These are phyloP conservation scores for Pleurotus pulmonarius DNA, from an alignment of 768 basidiomycete species.

Conservation along the genomic window DNA sequence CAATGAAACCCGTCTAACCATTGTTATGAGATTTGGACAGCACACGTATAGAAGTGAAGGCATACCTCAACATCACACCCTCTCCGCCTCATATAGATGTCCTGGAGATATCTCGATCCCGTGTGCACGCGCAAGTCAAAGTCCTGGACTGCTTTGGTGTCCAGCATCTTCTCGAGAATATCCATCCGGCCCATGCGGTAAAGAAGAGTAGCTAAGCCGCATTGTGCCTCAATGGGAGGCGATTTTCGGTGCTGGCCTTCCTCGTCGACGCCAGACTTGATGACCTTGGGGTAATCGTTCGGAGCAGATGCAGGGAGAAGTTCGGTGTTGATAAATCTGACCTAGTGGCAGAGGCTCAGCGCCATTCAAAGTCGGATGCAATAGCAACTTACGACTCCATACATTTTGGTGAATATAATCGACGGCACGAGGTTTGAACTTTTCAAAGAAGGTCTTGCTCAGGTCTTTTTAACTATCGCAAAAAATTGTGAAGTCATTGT, in stretches of 20 bases:
- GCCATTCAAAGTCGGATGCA: no score
- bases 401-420: no score
- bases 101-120: neutral
- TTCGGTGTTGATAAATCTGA: neutral
- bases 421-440: no score
- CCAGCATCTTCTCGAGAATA: neutral
- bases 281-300: neutral
- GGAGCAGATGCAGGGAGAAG: neutral
- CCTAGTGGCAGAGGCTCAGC: neutral
- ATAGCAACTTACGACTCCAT: no score
- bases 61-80: neutral
- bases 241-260: neutral
- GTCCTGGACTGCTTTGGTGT: neutral
- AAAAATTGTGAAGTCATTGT: no score
- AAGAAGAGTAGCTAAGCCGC: neutral
- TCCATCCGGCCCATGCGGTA: neutral
- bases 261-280: neutral
- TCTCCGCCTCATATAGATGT: neutral
- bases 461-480: no score
- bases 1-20: neutral
- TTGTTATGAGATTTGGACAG: neutral
- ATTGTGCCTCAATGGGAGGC: neutral
- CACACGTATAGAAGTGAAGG: neutral
- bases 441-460: no score
- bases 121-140: neutral